Conservation (phyloP, 2,329 filamentous ascomycete species). For the Colletotrichum sojae region DNA sequence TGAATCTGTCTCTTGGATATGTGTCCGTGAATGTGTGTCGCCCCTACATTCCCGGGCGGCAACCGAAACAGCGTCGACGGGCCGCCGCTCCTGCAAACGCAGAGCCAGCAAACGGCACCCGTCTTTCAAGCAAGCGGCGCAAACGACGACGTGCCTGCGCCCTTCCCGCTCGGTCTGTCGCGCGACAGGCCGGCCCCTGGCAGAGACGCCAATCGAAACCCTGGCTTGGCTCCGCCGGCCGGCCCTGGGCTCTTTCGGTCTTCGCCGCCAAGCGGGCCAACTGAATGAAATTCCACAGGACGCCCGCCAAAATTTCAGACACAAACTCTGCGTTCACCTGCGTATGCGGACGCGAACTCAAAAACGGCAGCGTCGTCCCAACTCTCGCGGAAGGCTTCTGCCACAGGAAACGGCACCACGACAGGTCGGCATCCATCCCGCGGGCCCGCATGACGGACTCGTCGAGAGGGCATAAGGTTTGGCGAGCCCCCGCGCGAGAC, state of each 20-base stretch:
- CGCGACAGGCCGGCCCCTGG: constrained; percentile 8
- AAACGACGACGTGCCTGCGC: neutral
- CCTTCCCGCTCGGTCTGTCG: constrained; percentile 5
- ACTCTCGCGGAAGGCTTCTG: no score
- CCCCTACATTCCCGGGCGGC: no score
- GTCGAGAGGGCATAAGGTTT: neutral
- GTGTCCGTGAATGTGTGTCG: no score
- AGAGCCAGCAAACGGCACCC: no score
- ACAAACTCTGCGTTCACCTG: neutral
- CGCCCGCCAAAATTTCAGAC: neutral
- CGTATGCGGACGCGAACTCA: neutral
- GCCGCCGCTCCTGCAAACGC: no score
- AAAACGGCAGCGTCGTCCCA: neutral
- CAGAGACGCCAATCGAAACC: constrained; percentile 18
- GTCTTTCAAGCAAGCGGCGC: no score
- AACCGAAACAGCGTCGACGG: no score
- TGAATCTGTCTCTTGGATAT: neutral
- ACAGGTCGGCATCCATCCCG: no score
- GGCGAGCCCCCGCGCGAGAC: neutral
- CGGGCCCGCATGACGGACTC: neutral
- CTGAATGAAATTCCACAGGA: neutral
- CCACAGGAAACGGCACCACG: no score
- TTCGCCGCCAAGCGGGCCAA: constrained; percentile 13
- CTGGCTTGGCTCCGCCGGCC: constrained; percentile 25
- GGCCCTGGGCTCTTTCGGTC: neutral